phyloP scores from a whole-genome alignment of 2,329 filamentous ascomycete genomes.

The Didymella keratinophila region DNA sequence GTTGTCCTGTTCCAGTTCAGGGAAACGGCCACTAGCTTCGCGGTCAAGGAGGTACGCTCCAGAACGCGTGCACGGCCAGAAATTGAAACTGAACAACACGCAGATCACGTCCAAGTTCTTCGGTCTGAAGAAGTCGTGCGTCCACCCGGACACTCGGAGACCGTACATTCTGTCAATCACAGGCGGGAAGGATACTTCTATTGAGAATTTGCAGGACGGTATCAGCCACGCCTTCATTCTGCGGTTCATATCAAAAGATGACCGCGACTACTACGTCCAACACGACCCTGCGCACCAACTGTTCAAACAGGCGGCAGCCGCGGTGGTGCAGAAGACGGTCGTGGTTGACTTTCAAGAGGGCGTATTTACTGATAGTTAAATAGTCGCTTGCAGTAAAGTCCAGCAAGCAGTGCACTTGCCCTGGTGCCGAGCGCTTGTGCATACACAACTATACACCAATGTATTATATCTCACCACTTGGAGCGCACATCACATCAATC shows the following conservation, averaged over 20 bases:
- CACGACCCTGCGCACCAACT: constrained; percentile 51
- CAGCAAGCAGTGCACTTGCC: neutral
- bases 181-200: constrained; percentile 46
- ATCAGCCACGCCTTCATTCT: constrained; percentile 56
- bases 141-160: constrained; percentile 35
- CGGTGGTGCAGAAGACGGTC: constrained; percentile 49
- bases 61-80: constrained; percentile 10
- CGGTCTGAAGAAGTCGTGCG: constrained; percentile 40
- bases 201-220: constrained; percentile 50
- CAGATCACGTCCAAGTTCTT: constrained; percentile 44
- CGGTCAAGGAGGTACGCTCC: constrained; percentile 40
- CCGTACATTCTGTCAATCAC: constrained; percentile 43
- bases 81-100: neutral
- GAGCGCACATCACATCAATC: too few relatives aligned
- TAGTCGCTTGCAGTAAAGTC: neutral
- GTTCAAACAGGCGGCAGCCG: constrained; percentile 48
- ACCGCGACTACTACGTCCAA: constrained; percentile 56
- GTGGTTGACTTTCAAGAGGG: constrained; percentile 53
- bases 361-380: constrained; percentile 32
- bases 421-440: neutral
- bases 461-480: too few relatives aligned
- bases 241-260: constrained; percentile 51
- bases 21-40: constrained; percentile 31
- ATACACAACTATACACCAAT: too few relatives aligned
- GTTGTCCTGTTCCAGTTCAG: constrained; percentile 48